phyloP scores from a whole-genome alignment of 257 asterid species.

The Solanum pimpinellifolium region DNA sequence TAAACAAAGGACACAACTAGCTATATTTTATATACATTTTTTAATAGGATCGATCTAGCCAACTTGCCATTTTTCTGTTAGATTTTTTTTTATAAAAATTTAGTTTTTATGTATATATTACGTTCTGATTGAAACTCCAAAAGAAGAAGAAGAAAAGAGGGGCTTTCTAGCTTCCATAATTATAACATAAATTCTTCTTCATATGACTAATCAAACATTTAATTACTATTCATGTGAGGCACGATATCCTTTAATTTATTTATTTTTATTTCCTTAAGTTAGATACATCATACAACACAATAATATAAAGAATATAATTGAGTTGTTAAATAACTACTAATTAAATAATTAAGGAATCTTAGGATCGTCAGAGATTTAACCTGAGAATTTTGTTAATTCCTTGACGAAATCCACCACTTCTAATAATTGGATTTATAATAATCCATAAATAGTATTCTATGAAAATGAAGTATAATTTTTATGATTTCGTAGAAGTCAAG shows the following conservation, averaged over 20 bases:
- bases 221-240: neutral
- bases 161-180: neutral
- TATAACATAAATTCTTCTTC: conserved; percentile 8
- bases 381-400: neutral
- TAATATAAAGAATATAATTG: neutral
- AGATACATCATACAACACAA: neutral
- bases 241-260: neutral
- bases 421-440: neutral
- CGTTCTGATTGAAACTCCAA: neutral
- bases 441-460: neutral
- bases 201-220: neutral
- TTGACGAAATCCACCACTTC: neutral
- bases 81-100: neutral
- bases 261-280: neutral
- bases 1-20: neutral
- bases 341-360: neutral
- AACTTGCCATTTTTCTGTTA: neutral
- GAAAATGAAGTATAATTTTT: neutral
- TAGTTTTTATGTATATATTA: neutral
- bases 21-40: neutral
- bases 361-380: neutral
- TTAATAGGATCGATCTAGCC: neutral
- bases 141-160: neutral
- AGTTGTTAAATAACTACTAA: neutral
- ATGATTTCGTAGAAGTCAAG: neutral